Base-by-base conservation (phyloP, 495 filamentous ascomycete species). In the Penicillium coprophilum region DNA sequence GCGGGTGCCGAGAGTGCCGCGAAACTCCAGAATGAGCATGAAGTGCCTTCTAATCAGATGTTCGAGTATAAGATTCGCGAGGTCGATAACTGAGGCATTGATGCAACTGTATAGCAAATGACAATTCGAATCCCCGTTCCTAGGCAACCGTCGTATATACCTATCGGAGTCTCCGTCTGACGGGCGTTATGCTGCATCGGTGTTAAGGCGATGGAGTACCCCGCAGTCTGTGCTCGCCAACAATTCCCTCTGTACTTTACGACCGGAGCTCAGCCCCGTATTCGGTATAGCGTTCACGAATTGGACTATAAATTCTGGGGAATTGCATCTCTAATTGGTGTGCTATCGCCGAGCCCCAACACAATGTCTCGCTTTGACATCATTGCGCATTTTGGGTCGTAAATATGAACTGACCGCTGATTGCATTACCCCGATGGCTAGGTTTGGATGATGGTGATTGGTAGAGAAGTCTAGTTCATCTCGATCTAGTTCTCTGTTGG, bases 11-110 rank as follows among this genome's bases (percentile, higher is more conserved):
- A 88, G 61, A 78, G 80, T 13, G 87, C 89, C 11, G 65, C 56
- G 19, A 92, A 92, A 66, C 67, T 91, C 59, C 61, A 76, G 43
- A 81, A 90, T 66, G 79, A 85, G 55, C 76, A 79, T 43, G 71
- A 68, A 9, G 75, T 82, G 24, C 65, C 69, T 27, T 86, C 83
- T 48, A 93, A 94, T 67, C 71, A 66, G 63, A 84, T 92, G 80
- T 79, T 92, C 49, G 67, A 71, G 13, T 71, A 58, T 53, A 41
- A 46, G 20, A 56, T 66, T 21, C 63, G 63, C 0, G 63, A 66
- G 38, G 60, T 65, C n/a, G 43, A 56, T 23, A 7, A 2, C 1
- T 17, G 21, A 46, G 7, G 23, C 23, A n/a, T 11, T 20, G 6
- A 21, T 41, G 3, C 17, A 12, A 17, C 19, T 15, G 40, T 23